A percentile compares a stretch with the other conserved stretches of the same genome.
Evolutionary conservation across 1,139 yeast species (phyloP).

Genomic region (Torulaspora globosa): DNA sequence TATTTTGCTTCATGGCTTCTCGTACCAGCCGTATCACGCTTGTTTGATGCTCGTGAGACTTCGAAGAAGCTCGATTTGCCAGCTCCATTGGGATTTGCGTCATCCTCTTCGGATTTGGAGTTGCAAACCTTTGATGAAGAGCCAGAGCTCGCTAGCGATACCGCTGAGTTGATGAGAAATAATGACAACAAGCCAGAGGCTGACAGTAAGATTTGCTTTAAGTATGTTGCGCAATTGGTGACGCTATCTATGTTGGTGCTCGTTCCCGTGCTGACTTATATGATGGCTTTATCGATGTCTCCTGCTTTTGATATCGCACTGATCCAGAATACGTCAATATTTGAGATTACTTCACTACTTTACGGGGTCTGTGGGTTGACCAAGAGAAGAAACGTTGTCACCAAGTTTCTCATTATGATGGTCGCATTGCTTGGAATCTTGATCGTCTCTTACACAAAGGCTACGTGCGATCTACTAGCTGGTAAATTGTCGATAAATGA

Average conservation of each 20-base stretch:
- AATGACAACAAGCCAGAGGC: not conserved
- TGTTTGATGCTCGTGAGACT: not conserved
- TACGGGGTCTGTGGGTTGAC: slow-evolving; percentile 26
- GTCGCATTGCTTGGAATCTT: slow-evolving; percentile 22
- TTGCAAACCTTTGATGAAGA: slow-evolving; percentile 10
- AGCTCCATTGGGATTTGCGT: not conserved
- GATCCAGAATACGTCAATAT: slow-evolving; percentile 22
- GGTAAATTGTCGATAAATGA: slow-evolving; percentile 20
- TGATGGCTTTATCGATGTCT: slow-evolving; percentile 18
- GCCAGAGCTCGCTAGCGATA: not conserved
- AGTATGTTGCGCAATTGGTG: slow-evolving; percentile 10
- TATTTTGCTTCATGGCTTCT: slow-evolving; percentile 16
- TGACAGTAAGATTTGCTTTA: slow-evolving; percentile 1
- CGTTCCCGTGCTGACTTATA: slow-evolving; percentile 14
- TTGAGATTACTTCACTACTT: slow-evolving; percentile 23
- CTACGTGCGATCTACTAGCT: slow-evolving; percentile 21
- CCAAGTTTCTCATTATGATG: slow-evolving; percentile 26
- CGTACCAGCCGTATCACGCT: slow-evolving; percentile 11
- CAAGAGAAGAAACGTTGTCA: slow-evolving; percentile 18
- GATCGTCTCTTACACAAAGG: slow-evolving; percentile 21
- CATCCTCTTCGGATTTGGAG: slow-evolving; percentile 10
- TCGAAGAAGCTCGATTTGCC: not conserved
- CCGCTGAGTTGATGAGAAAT: not conserved
- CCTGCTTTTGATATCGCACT: slow-evolving; percentile 21
- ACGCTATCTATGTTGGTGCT: slow-evolving; percentile 14